Conservation (phyloP, 306 rosid genomes). For the Fagus crenata region DNA sequence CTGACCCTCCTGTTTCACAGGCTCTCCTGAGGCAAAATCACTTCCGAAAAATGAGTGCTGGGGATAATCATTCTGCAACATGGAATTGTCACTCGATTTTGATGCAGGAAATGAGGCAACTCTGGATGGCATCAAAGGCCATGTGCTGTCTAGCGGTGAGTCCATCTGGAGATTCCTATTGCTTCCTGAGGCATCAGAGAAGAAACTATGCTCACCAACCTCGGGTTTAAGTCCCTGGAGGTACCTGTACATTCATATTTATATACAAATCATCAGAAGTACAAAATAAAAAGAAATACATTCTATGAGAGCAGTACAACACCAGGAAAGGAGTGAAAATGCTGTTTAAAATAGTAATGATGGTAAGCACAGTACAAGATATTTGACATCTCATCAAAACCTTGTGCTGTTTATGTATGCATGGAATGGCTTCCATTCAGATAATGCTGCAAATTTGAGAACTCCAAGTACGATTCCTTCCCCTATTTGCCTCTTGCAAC, state of each 20-base stretch:
- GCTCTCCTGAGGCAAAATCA: conserved; percentile 30
- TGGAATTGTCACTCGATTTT: conserved; percentile 31
- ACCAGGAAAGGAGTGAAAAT: background rate
- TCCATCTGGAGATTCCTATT: conserved; percentile 38
- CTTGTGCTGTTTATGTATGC: too few species aligned
- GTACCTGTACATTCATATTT: conserved; percentile 31
- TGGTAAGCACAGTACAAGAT: background rate
- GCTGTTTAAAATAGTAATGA: background rate
- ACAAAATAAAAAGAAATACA: background rate
- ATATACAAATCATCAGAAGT: background rate
- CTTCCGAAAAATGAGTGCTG: conserved; percentile 33
- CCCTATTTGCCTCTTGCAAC: background rate
- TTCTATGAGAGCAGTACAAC: background rate
- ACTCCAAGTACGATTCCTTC: background rate
- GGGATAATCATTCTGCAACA: conserved; percentile 31
- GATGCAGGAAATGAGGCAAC: conserved; percentile 31
- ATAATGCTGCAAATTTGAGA: background rate
- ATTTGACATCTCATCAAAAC: background rate
- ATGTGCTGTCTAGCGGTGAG: conserved; percentile 35
- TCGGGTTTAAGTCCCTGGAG: conserved; percentile 45
- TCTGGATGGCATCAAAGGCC: conserved; percentile 43
- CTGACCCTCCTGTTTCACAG: conserved; percentile 45
- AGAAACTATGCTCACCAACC: conserved; percentile 48
- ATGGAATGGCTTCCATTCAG: too few species aligned
- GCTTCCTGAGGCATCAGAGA: conserved; percentile 43